A percentile compares a stretch with the other conserved stretches of the same genome.
Conservation (phyloP, 495 filamentous ascomycete species). For the Oleoguttula mirabilis region DNA sequence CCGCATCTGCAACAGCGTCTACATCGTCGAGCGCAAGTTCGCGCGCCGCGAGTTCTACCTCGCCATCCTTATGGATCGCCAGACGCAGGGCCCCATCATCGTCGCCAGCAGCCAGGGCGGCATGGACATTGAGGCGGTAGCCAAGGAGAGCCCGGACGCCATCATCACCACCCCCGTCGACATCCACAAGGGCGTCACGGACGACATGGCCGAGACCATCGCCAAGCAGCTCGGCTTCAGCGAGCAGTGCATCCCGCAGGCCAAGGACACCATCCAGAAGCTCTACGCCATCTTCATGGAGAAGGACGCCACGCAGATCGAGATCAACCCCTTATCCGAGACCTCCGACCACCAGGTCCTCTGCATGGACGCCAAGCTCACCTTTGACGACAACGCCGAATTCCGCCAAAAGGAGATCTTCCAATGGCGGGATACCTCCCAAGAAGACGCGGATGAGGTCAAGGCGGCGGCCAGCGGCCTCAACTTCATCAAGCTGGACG, state of each 20-base stretch:
- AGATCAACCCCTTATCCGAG: conserved; percentile 97
- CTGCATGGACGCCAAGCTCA: conserved; percentile 97
- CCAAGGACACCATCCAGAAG: conserved; percentile 92
- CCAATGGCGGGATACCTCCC: conserved; percentile 78
- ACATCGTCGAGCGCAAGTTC: conserved; percentile 99
- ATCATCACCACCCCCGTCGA: conserved; percentile 87
- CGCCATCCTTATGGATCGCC: conserved; percentile 92
- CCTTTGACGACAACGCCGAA: conserved; percentile 96
- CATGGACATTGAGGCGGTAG: conserved; percentile 97
- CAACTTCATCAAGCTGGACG: conserved; percentile 99
- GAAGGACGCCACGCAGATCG: conserved; percentile 95
- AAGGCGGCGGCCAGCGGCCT: conserved; percentile 84
- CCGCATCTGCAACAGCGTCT: conserved; percentile 88
- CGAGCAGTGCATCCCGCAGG: conserved; percentile 88
- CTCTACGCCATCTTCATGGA: conserved; percentile 98
- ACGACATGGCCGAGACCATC: conserved; percentile 83
- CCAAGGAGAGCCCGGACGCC: conserved; percentile 91
- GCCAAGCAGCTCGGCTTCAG: conserved; percentile 90
- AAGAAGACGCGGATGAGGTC: conserved; percentile 96
- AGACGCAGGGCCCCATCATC: conserved; percentile 82
- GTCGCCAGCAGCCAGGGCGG: conserved; percentile 95
- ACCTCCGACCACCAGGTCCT: conserved; percentile 94
- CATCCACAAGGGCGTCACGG: conserved; percentile 89
- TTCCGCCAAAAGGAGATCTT: conserved; percentile 97
- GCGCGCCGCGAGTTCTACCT: conserved; percentile 98